Conservation (phyloP, 2,329 filamentous ascomycete genomes). For the Zasmidium cellare region DNA sequence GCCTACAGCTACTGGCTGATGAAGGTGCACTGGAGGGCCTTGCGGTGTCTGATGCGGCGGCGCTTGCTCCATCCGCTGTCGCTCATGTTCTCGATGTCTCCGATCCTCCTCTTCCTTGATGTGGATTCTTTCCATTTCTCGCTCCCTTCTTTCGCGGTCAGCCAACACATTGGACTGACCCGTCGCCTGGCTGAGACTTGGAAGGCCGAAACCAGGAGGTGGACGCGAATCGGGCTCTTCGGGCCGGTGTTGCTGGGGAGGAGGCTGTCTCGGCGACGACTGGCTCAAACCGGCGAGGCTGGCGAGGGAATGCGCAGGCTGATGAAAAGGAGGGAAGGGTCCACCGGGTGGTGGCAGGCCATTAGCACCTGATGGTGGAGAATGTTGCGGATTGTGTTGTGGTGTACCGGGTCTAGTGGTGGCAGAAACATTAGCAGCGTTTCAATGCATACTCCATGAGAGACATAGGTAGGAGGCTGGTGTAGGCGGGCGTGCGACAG, state of each 20-base stretch:
- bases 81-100: conserved; percentile 61
- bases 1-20: conserved; percentile 82
- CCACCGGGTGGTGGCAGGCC: conserved; percentile 36
- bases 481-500: background rate
- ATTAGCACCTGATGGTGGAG: conserved; percentile 31
- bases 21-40: conserved; percentile 78
- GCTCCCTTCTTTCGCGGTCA: conserved; percentile 46
- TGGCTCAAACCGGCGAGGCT: conserved; percentile 46
- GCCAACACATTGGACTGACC: conserved; percentile 34
- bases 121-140: conserved; percentile 56
- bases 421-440: conserved; percentile 8
- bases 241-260: conserved; percentile 25
- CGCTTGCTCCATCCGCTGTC: conserved; percentile 67
- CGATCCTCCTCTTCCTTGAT: conserved; percentile 63
- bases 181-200: conserved; percentile 46
- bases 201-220: conserved; percentile 44
- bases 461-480: background rate
- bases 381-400: conserved; percentile 34
- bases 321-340: conserved; percentile 44
- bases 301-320: conserved; percentile 47
- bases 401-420: conserved; percentile 24
- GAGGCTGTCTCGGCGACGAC: conserved; percentile 42
- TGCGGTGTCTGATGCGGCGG: conserved; percentile 83
- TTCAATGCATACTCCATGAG: background rate
- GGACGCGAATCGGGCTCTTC: conserved; percentile 34